Conservation (phyloP, 129 eudicot genomes). For the Lonicera japonica region DNA sequence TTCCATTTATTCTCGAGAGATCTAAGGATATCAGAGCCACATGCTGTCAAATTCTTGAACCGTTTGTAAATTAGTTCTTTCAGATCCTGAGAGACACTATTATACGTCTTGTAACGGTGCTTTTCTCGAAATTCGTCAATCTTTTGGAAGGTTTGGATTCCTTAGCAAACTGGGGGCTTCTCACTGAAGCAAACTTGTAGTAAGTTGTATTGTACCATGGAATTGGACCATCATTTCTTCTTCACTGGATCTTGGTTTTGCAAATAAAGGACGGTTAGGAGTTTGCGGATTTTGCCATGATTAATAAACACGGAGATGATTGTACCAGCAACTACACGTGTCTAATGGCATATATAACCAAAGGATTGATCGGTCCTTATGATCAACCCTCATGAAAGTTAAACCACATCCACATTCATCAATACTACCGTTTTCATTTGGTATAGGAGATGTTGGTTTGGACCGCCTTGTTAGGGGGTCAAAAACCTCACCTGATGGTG, state of each 20-base stretch:
- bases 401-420: too few relatives aligned
- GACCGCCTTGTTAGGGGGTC: too few relatives aligned
- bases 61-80: constrained; percentile 30
- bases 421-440: too few relatives aligned
- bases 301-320: too few relatives aligned
- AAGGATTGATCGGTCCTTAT: too few relatives aligned
- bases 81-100: constrained; percentile 21
- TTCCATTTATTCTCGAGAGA: constrained; percentile 1
- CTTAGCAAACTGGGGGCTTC: constrained; percentile 18
- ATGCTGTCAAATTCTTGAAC: constrained; percentile 9
- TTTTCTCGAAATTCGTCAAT: constrained; percentile 20
- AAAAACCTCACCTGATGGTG: too few relatives aligned
- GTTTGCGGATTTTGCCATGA: constrained; percentile 13
- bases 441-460: too few relatives aligned
- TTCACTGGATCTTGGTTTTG: not conserved
- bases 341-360: too few relatives aligned
- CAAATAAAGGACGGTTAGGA: constrained; percentile 8
- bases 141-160: constrained; percentile 17
- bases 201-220: constrained; percentile 40
- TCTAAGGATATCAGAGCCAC: constrained; percentile 8
- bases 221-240: constrained; percentile 47
- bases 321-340: too few relatives aligned
- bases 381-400: too few relatives aligned
- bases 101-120: constrained; percentile 31
- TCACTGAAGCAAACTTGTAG: constrained; percentile 24